Base-by-base conservation (phyloP, 352 stramenopile genomes). In the Globisporangium irregulare region DNA sequence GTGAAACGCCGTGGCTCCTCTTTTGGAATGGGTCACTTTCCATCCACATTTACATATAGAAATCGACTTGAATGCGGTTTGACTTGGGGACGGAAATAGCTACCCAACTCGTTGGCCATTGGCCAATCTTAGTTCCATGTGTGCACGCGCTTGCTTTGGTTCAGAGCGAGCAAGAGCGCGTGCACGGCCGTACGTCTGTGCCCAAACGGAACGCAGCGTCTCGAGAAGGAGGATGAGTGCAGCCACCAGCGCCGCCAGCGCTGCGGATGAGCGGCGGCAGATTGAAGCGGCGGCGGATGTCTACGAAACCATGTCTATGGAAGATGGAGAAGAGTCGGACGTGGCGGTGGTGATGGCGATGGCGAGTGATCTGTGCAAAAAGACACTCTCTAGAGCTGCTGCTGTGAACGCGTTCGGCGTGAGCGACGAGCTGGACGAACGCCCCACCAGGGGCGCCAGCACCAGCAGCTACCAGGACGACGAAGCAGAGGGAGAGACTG, bases 231-330 rank as follows among this genome's bases (percentile, higher is more conserved):
- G 2, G 27, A 50, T 51, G 36, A 36, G 36, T 18, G 9, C 12
- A 10, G 4, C 22, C 24, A n/a, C 24, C 10, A 46, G 38, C 51
- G 2, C 51, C 51, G 9, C 24, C 9, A 20, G 7, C 24, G 51
- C 51, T 20, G 22, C 15, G 10, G 58, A 63, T 41, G 58, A 54
- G 34, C 22, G 36, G 57, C 57, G 57, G 20, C 36, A 55, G 59
- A 64, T 64, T n/a, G 59, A 64, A 41, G 59, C 59, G 4, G 59
- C 59, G 7, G 59, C 59, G 38, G 59, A 64, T 55, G 22, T 29
- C 22, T 64, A 64, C 59, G 59, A 64, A 24, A 25, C 10, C 59
- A 41, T 64, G 59, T 15, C 10, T 14, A 38, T 53, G 20, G n/a
- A 34, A 5, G 57, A 34, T 0, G 57, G 15, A 46, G 38, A 46